Evolutionary conservation across 148 eudicot species (phyloP), one percentile per base, ranked within the genome.

Genomic region (Rhododendron simsii): DNA sequence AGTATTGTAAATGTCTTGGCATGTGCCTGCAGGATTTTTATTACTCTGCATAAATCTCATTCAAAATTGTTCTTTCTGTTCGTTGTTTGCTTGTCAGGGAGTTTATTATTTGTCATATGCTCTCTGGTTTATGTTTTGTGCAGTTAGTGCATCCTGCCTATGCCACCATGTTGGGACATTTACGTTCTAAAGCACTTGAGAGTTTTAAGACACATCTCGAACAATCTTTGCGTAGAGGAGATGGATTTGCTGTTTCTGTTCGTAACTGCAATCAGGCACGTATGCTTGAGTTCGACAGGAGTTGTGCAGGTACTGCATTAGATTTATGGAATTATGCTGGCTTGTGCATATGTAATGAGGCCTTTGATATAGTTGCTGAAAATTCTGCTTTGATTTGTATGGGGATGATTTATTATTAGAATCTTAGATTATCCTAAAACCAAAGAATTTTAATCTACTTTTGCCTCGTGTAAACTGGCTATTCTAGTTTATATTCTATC

Each of bases 141-240:
- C 90, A 90, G 92, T 59, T 90, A 75, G 92, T 91, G 47, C 87
- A 89, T 86, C 93, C 92, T 14, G 84, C 90, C 55, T 90, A 87
- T 83, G 26, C 53, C 39, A 65, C 88, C 80, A 71, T 88, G 89
- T 85, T 91, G 89, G 89, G 89, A 45, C 93, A 90, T 85, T 53
- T 87, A 76, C 89, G 91, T 77, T 84, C 87, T 71, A 85, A 81
- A 35, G 81, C 87, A 44, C 89, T 86, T 30, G 86, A 88, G 63
- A 90, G 84, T 53, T 91, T 91, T 82, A 89, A 87, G 75, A 80
- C 57, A 50, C 57, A 28, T 78, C 86, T 91, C 11, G 91, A 89
- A 75, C 63, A 88, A 44, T 55, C 76, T 71, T 50, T 91, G 86
- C 59, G 12, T 23, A 87, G 61, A 86, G 93, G 93, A 86, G 87